Evolutionary conservation across 2,329 filamentous ascomycete genomes (phyloP).

Genomic region (Calonectria ilicicola): DNA sequence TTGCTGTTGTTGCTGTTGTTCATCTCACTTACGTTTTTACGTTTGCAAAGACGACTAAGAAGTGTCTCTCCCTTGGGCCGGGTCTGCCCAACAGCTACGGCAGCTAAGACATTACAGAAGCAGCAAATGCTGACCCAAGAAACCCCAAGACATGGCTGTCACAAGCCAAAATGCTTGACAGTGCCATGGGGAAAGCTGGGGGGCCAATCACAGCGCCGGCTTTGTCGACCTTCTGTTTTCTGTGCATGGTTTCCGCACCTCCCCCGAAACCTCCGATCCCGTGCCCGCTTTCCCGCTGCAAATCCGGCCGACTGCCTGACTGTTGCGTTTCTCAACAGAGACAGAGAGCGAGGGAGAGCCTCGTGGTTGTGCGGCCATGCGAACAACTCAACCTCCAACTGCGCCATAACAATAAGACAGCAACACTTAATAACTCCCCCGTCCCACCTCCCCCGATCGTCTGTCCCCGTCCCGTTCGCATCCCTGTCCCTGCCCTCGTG

Average conservation of each 20-base stretch:
- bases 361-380: conserved; percentile 15
- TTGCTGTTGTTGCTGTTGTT: too few relatives aligned
- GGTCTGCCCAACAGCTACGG: neutral
- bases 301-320: conserved; percentile 6
- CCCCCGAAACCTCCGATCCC: conserved; percentile 31
- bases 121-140: neutral
- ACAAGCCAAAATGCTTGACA: conserved; percentile 38
- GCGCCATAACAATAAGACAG: neutral
- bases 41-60: neutral
- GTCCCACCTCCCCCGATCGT: neutral
- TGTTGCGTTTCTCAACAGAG: conserved; percentile 18
- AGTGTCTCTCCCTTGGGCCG: conserved; percentile 19
- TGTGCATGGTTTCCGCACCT: conserved; percentile 25
- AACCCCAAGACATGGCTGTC: conserved; percentile 31
- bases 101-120: neutral
- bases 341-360: neutral
- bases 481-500: conserved; percentile 4
- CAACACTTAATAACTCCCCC: neutral
- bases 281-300: conserved; percentile 27
- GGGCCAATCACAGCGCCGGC: conserved; percentile 32
- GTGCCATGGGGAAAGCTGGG: conserved; percentile 31
- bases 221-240: conserved; percentile 5
- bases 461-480: neutral
- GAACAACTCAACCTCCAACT: conserved; percentile 9
- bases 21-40: too few relatives aligned